A percentile compares a stretch with the other conserved stretches of the same genome.
These are phyloP conservation scores for Chondrus crispus DNA, from an alignment of 23 red algal species.

Conservation along the genomic window DNA sequence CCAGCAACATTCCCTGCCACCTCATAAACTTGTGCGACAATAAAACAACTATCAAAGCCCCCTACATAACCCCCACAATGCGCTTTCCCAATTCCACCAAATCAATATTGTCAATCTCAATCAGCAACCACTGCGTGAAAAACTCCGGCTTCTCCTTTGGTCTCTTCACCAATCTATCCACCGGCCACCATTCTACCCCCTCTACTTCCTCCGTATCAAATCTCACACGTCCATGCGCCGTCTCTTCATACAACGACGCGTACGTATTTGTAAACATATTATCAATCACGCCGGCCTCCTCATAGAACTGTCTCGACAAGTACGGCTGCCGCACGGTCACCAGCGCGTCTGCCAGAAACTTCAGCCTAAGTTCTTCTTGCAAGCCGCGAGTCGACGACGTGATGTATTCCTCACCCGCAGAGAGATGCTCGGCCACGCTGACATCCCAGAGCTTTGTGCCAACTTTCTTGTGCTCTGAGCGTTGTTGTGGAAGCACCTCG, in stretches of 20 bases:
- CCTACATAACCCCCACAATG: not conserved
- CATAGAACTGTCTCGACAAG: constrained; percentile 31
- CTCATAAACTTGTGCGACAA: too few species aligned
- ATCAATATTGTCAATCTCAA: constrained; percentile 37
- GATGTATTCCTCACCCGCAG: constrained; percentile 42
- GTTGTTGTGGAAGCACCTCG: constrained; percentile 65
- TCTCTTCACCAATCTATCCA: constrained; percentile 6
- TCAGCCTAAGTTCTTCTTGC: constrained; percentile 56
- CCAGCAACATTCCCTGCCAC: too few species aligned
- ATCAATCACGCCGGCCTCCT: constrained; percentile 31
- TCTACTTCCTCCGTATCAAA: constrained; percentile 34
- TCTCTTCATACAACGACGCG: constrained; percentile 20
- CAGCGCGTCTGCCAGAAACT: not conserved
- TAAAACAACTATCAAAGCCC: too few species aligned
- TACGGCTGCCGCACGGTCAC: constrained; percentile 38
- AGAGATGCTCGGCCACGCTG: constrained; percentile 70
- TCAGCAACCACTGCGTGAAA: constrained; percentile 50
- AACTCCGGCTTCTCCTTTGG: not conserved
- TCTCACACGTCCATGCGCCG: not conserved
- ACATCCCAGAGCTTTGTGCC: constrained; percentile 57
- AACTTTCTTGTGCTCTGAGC: constrained; percentile 52
- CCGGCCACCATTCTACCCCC: constrained; percentile 30
- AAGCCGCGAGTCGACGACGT: constrained; percentile 54
- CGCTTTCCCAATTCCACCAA: not conserved
- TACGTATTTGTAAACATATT: constrained; percentile 42